Percentiles rank a stretch among this genome's conserved stretches.
Conservation (phyloP, 2,329 filamentous ascomycete genomes). For the Biscogniauxia sp. region DNA sequence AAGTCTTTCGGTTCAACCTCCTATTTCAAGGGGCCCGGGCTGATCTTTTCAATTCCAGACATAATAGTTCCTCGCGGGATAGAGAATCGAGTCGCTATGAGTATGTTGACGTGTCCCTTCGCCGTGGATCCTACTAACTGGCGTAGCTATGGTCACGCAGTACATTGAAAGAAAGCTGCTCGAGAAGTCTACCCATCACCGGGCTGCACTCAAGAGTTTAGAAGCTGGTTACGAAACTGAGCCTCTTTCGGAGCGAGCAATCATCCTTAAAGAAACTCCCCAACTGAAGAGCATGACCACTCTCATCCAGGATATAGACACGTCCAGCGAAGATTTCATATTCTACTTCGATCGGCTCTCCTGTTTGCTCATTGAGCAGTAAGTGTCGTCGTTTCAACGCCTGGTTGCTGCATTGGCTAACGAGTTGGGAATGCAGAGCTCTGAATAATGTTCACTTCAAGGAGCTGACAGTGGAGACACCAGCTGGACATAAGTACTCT, state of each 20-base stretch:
- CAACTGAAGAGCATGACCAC: constrained; percentile 89
- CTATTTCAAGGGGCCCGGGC: background rate
- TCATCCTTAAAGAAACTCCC: constrained; percentile 70
- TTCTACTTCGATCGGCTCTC: constrained; percentile 95
- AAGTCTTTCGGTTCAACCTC: constrained; percentile 10
- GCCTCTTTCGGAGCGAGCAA: constrained; percentile 71
- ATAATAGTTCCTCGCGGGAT: constrained; percentile 94
- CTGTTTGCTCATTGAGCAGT: constrained; percentile 79
- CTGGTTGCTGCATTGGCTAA: background rate
- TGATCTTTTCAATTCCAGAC: constrained; percentile 46
- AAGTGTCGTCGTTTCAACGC: constrained; percentile 27
- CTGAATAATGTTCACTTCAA: constrained; percentile 74
- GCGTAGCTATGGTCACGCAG: constrained; percentile 81
- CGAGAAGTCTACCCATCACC: constrained; percentile 81
- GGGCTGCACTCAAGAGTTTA: constrained; percentile 72
- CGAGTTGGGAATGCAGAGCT: constrained; percentile 49
- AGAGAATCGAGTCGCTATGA: constrained; percentile 89
- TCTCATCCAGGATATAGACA: constrained; percentile 78
- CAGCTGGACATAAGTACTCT: constrained; percentile 65
- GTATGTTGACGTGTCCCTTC: constrained; percentile 40
- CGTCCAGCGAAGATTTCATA: constrained; percentile 84
- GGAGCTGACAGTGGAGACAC: constrained; percentile 64
- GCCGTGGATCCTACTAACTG: constrained; percentile 7
- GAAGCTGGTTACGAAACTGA: constrained; percentile 69
- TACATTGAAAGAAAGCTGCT: constrained; percentile 86